These are phyloP conservation scores for Salix caprea DNA, from an alignment of 345 rosid species.

Conservation along the genomic window DNA sequence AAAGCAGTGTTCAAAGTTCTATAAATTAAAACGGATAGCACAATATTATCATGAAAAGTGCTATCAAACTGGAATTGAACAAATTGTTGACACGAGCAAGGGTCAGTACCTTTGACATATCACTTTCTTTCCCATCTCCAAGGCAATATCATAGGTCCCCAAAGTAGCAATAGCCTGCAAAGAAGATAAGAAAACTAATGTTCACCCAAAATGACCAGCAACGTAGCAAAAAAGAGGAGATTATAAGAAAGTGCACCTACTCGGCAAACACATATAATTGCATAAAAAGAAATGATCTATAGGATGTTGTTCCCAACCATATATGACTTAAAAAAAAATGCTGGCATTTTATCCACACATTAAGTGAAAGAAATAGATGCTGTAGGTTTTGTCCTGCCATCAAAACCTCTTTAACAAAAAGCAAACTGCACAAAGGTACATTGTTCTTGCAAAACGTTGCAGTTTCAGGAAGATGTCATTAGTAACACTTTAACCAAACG, in stretches of 20 bases:
- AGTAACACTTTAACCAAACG: neutral
- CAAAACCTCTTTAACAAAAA: neutral
- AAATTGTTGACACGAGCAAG: neutral
- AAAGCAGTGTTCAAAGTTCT: neutral
- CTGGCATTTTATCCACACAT: neutral
- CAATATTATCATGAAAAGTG: neutral
- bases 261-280: neutral
- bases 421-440: neutral
- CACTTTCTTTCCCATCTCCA: conserved; percentile 88
- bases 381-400: neutral
- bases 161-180: conserved; percentile 77
- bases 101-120: conserved; percentile 71
- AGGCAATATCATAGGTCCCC: conserved; percentile 83
- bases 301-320: neutral
- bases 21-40: neutral
- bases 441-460: neutral
- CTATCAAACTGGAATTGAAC: neutral
- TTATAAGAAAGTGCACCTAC: neutral
- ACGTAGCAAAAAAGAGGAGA: neutral
- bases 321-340: neutral
- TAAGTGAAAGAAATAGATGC: neutral
- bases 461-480: neutral
- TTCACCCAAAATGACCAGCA: neutral
- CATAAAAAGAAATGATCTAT: neutral
- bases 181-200: neutral